These are phyloP conservation scores for Eimeria sp. DNA, from an alignment of 169 alveolate species.

Conservation along the genomic window DNA sequence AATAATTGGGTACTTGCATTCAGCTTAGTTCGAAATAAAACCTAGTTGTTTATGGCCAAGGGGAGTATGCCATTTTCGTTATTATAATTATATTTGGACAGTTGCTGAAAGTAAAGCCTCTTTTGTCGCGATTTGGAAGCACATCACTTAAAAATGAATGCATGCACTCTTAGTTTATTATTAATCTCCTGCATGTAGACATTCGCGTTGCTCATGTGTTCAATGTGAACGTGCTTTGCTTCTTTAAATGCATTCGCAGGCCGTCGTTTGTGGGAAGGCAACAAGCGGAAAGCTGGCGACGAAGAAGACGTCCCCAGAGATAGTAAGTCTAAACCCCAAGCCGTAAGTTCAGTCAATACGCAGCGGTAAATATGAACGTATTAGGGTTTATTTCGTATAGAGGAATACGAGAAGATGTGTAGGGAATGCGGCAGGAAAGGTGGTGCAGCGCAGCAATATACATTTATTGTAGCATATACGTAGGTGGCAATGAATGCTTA, in stretches of 20 bases:
- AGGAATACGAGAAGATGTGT: not conserved
- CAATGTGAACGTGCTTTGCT: not conserved
- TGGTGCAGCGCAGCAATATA: not conserved
- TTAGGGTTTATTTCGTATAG: not conserved
- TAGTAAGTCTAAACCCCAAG: not conserved
- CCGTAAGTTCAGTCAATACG: not conserved
- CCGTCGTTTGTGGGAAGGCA: constrained; percentile 55
- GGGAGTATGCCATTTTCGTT: not conserved
- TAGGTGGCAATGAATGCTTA: not conserved
- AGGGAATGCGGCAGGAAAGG: not conserved
- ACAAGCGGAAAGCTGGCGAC: constrained; percentile 54
- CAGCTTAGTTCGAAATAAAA: not conserved
- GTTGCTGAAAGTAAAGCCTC: too few relatives aligned
- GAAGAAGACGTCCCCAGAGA: constrained; percentile 53
- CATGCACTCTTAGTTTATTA: too few relatives aligned
- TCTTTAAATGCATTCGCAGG: constrained; percentile 10
- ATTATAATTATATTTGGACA: not conserved
- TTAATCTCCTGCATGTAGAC: too few relatives aligned
- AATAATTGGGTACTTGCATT: too few relatives aligned
- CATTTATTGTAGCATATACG: too few relatives aligned
- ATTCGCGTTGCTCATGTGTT: not conserved
- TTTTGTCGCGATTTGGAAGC: too few relatives aligned
- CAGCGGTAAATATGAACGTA: not conserved
- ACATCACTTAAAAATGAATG: too few relatives aligned
- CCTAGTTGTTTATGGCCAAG: not conserved